Evolutionary conservation across 2,329 filamentous ascomycete genomes (phyloP).

Genomic region (Pseudogymnoascus sp.): DNA sequence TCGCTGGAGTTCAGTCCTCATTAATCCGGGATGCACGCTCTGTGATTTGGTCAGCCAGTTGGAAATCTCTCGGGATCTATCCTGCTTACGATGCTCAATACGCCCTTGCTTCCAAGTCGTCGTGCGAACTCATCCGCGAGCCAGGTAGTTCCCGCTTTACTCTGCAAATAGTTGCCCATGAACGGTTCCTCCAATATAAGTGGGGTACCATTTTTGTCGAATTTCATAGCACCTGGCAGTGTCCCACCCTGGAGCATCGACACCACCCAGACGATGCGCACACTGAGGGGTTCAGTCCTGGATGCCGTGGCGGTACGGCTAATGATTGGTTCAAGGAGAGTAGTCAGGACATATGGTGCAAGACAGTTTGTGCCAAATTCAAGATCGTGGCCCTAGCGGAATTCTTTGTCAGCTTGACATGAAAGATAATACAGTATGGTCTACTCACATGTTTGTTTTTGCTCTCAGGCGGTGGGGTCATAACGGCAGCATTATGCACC

Average conservation of each 20-base stretch:
- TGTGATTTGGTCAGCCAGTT: conserved; percentile 14
- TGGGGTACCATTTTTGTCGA: conserved; percentile 22
- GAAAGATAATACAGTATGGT: background rate
- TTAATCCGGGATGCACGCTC: conserved; percentile 35
- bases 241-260: conserved; percentile 18
- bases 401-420: background rate
- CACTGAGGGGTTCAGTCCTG: conserved; percentile 20
- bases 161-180: conserved; percentile 30
- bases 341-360: conserved; percentile 20
- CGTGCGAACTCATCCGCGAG: conserved; percentile 26
- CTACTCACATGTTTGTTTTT: conserved; percentile 28
- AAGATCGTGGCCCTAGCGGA: conserved; percentile 14
- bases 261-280: conserved; percentile 29
- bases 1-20: conserved; percentile 32
- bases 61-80: conserved; percentile 7
- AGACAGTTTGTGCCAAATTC: conserved; percentile 21
- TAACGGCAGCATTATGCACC: conserved; percentile 41
- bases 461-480: conserved; percentile 34
- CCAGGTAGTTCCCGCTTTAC: conserved; percentile 29
- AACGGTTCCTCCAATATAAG: conserved; percentile 14
- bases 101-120: conserved; percentile 25
- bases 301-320: conserved; percentile 12
- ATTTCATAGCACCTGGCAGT: conserved; percentile 19
- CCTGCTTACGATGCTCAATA: conserved; percentile 28
- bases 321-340: conserved; percentile 19